Evolutionary conservation across 1,284 basidiomycete species (phyloP).

Genomic region (Austroboletus novae-zelandiae): DNA sequence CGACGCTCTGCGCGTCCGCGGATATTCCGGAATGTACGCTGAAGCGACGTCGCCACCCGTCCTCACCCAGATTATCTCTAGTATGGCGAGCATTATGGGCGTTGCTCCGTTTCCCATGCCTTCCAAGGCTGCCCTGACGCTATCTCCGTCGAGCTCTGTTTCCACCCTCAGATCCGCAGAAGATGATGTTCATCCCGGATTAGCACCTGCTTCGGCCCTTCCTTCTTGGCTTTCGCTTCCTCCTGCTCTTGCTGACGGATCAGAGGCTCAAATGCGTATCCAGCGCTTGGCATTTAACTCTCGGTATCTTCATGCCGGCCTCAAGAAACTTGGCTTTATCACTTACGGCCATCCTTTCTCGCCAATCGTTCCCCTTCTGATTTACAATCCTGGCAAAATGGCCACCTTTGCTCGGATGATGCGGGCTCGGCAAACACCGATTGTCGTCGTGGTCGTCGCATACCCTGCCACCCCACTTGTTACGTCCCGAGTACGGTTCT

Average conservation of each 20-base stretch:
- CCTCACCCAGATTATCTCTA: slow-evolving; percentile 86
- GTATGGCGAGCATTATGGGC: slow-evolving; percentile 98
- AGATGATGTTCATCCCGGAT: slow-evolving; percentile 58
- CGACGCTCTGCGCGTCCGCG: slow-evolving; percentile 78
- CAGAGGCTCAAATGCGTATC: slow-evolving; percentile 81
- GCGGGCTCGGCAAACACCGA: slow-evolving; percentile 76
- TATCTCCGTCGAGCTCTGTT: slow-evolving; percentile 33
- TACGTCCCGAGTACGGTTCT: slow-evolving; percentile 90
- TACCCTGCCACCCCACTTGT: slow-evolving; percentile 94
- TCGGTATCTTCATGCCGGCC: slow-evolving; percentile 85
- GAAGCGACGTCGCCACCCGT: slow-evolving; percentile 93
- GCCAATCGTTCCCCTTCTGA: slow-evolving; percentile 90
- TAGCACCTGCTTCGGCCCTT: slow-evolving; percentile 57
- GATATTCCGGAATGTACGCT: slow-evolving; percentile 85
- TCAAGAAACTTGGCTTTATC: slow-evolving; percentile 95
- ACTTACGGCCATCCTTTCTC: slow-evolving; percentile 91
- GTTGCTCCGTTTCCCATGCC: slow-evolving; percentile 56
- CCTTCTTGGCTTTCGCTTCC: slow-evolving; percentile 77
- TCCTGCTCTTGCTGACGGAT: slow-evolving; percentile 67
- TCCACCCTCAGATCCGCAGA: slow-evolving; percentile 30
- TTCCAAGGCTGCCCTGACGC: slow-evolving; percentile 14
- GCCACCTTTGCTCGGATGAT: slow-evolving; percentile 86
- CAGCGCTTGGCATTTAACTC: slow-evolving; percentile 93
- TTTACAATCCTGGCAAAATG: slow-evolving; percentile 96
- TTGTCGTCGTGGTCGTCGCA: slow-evolving; percentile 86